Percentiles rank a stretch among this genome's conserved stretches.
phyloP scores from a whole-genome alignment of 345 rosid species.

The Raphanus raphanistrum region DNA sequence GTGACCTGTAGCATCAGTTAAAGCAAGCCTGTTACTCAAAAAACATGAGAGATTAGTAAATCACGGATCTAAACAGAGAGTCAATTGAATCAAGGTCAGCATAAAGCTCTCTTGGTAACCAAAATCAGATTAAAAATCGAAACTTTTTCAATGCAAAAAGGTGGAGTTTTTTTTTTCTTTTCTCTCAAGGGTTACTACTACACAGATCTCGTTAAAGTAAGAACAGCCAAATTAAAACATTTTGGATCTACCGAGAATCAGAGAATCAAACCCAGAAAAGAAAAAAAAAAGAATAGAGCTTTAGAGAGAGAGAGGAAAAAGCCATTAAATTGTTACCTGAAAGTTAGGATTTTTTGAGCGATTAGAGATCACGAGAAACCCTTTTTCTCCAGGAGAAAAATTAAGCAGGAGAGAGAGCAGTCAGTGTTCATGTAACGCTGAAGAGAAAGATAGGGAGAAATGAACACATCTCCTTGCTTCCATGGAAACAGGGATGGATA shows the following conservation, averaged over 20 bases:
- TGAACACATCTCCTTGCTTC: constrained; percentile 39
- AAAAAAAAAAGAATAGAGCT: constrained; percentile 45
- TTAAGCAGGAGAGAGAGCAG: constrained; percentile 23
- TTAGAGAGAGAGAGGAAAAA: constrained; percentile 22
- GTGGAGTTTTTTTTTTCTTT: neutral
- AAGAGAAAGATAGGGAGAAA: constrained; percentile 37
- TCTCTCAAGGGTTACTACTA: constrained; percentile 12
- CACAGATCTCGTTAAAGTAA: constrained; percentile 50
- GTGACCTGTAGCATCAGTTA: constrained; percentile 10
- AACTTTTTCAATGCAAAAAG: constrained; percentile 28
- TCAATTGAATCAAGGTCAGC: neutral
- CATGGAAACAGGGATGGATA: constrained; percentile 48
- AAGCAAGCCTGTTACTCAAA: constrained; percentile 6
- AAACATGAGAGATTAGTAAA: neutral
- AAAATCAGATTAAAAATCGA: constrained; percentile 16
- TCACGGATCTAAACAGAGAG: constrained; percentile 4
- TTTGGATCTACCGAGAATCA: constrained; percentile 48
- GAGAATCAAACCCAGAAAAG: constrained; percentile 44
- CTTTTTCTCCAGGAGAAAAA: neutral
- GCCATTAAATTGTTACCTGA: constrained; percentile 26
- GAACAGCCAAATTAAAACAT: constrained; percentile 31
- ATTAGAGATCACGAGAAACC: constrained; percentile 21
- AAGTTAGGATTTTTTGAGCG: constrained; percentile 17
- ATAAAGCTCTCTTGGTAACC: constrained; percentile 5
- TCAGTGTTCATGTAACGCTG: constrained; percentile 40